Evolutionary conservation across 352 stramenopile species (phyloP).

Genomic region (Phytophthora hybrid): DNA sequence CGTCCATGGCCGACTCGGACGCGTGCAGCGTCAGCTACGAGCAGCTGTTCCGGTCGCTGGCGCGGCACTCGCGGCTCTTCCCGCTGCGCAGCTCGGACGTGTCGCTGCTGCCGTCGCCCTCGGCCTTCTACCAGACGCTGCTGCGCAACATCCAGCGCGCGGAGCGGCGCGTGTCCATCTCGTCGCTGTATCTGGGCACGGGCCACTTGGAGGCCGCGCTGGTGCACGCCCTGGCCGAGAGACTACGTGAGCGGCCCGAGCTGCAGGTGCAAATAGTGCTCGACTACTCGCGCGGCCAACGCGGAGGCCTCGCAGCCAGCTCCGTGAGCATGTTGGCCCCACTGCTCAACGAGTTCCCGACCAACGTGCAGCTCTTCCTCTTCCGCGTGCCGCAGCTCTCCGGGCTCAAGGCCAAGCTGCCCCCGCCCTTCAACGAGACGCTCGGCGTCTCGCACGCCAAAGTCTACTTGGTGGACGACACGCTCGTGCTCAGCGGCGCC

Average conservation of each 20-base stretch:
- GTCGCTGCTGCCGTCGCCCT: conserved; percentile 55
- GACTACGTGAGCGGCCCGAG: conserved; percentile 47
- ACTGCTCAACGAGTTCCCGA: conserved; percentile 56
- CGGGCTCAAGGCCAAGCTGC: conserved; percentile 62
- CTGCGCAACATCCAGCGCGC: conserved; percentile 64
- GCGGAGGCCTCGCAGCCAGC: conserved; percentile 46
- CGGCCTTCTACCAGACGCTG: conserved; percentile 71
- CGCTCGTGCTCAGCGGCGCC: conserved; percentile 79
- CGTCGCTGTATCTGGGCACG: conserved; percentile 79
- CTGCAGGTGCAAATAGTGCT: conserved; percentile 74
- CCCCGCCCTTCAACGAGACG: conserved; percentile 85
- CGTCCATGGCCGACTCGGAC: background rate
- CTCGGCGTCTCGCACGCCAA: conserved; percentile 86
- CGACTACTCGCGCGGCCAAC: conserved; percentile 78
- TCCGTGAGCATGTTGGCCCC: conserved; percentile 71
- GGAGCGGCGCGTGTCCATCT: conserved; percentile 61
- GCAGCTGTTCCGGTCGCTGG: conserved; percentile 58
- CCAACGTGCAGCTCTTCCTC: conserved; percentile 63
- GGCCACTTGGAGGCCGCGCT: conserved; percentile 58
- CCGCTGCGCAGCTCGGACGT: conserved; percentile 63
- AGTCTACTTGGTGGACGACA: conserved; percentile 86
- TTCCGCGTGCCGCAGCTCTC: conserved; percentile 82
- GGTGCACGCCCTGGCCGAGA: conserved; percentile 50
- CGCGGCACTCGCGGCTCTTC: conserved; percentile 68
- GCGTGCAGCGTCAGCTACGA: conserved; percentile 41